phyloP scores from a whole-genome alignment of 1,284 basidiomycete species.

The Clitocybe nebularis region DNA sequence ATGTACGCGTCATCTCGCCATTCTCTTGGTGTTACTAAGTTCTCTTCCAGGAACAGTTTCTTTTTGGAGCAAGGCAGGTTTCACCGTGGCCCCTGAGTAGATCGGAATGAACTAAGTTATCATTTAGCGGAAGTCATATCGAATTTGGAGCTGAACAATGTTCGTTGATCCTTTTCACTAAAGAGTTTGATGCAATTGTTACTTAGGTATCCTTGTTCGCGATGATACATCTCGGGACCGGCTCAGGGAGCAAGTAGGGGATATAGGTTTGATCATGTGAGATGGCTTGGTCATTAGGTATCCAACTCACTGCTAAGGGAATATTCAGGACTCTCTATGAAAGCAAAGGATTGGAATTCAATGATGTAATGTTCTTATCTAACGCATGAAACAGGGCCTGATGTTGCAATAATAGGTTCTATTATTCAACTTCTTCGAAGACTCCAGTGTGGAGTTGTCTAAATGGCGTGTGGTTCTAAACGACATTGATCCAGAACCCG shows the following conservation, averaged over 20 bases:
- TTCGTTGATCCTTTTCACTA: constrained; percentile 21
- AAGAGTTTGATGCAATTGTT: background rate
- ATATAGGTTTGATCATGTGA: constrained; percentile 61
- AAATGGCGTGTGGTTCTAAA: constrained; percentile 65
- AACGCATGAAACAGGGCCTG: background rate
- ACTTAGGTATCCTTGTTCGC: constrained; percentile 64
- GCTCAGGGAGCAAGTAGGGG: constrained; percentile 52
- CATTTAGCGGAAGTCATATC: constrained; percentile 42
- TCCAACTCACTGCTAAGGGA: background rate
- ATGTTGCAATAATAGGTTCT: constrained; percentile 48
- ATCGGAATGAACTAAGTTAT: constrained; percentile 11
- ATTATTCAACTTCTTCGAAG: constrained; percentile 68
- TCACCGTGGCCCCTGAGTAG: constrained; percentile 20
- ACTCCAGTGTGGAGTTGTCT: constrained; percentile 45
- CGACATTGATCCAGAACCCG: constrained; percentile 24
- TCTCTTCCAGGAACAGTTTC: constrained; percentile 51
- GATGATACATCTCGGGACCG: constrained; percentile 47
- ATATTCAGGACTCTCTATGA: constrained; percentile 73
- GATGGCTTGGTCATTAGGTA: constrained; percentile 17
- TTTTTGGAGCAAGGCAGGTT: constrained; percentile 42
- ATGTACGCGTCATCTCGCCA: constrained; percentile 21
- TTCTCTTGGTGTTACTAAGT: too few relatives aligned
- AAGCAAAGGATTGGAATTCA: constrained; percentile 72
- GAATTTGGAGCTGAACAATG: constrained; percentile 72
- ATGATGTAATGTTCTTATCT: constrained; percentile 42